phyloP scores from a whole-genome alignment of 1,284 basidiomycete genomes.

The Trichosporon sp. region DNA sequence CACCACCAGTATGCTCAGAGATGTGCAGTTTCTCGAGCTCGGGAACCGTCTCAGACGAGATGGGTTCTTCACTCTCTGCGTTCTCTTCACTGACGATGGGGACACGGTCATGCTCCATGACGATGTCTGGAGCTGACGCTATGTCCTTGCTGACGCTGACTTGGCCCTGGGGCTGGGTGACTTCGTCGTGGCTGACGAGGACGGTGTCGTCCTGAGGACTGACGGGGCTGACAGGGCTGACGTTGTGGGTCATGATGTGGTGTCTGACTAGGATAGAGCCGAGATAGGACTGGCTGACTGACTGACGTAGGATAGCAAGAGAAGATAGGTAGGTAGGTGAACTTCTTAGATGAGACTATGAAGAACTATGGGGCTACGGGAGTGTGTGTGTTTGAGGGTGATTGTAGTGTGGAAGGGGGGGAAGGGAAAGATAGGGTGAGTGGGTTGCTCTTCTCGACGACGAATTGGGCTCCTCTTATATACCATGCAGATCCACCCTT shows the following conservation, averaged over 20 bases:
- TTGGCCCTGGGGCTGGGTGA: neutral
- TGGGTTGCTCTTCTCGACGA: neutral
- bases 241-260: neutral
- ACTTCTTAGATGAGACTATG: slow-evolving; percentile 2
- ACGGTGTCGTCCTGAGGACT: neutral
- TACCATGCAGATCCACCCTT: neutral
- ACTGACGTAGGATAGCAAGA: neutral
- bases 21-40: neutral
- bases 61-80: neutral
- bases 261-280: neutral
- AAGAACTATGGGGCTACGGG: neutral
- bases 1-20: no score
- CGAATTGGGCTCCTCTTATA: neutral
- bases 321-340: neutral
- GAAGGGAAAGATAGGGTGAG: neutral
- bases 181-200: no score
- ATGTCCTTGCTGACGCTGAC: neutral
- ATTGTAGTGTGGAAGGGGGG: neutral
- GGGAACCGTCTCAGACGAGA: neutral
- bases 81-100: neutral
- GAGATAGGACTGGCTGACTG: neutral
- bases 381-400: no score
- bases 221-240: neutral
- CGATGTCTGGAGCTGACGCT: neutral
- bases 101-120: neutral